These are phyloP conservation scores for Perkinsus olseni DNA, from an alignment of 169 alveolate genomes.

Conservation along the genomic window DNA sequence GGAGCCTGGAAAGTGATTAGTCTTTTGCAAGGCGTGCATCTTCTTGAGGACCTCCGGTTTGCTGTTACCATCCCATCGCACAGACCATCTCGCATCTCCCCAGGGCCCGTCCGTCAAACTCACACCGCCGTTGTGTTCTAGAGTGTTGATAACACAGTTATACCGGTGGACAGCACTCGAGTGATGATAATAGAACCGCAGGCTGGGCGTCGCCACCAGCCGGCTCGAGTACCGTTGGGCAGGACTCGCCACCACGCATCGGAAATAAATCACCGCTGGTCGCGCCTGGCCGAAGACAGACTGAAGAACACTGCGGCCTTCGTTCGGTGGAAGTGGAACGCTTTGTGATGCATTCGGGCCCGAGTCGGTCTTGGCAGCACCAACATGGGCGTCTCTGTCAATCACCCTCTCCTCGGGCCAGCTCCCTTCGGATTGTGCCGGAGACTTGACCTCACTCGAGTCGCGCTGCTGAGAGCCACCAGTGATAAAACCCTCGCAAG, in stretches of 20 bases:
- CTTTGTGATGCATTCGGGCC: no score
- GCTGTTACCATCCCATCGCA: not conserved
- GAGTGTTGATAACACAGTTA: not conserved
- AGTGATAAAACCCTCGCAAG: no score
- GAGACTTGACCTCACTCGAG: no score
- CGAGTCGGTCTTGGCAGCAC: no score
- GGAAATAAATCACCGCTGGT: not conserved
- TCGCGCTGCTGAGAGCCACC: no score
- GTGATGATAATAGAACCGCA: not conserved
- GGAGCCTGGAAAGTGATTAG: conserved; percentile 55
- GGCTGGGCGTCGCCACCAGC: not conserved
- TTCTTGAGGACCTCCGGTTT: conserved; percentile 29
- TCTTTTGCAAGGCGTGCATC: conserved; percentile 39
- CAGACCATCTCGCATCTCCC: not conserved
- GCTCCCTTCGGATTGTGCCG: no score
- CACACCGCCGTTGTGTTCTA: not conserved
- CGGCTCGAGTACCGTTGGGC: not conserved
- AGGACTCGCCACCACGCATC: not conserved
- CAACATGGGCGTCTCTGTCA: no score
- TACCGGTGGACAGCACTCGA: not conserved
- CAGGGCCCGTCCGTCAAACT: not conserved
- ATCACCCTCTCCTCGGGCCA: no score
- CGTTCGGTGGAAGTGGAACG: no score
- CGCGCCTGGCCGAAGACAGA: not conserved
- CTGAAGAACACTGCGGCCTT: not conserved